Evolutionary conservation across 2,329 filamentous ascomycete species (phyloP).

Genomic region (Penicillium sp.): DNA sequence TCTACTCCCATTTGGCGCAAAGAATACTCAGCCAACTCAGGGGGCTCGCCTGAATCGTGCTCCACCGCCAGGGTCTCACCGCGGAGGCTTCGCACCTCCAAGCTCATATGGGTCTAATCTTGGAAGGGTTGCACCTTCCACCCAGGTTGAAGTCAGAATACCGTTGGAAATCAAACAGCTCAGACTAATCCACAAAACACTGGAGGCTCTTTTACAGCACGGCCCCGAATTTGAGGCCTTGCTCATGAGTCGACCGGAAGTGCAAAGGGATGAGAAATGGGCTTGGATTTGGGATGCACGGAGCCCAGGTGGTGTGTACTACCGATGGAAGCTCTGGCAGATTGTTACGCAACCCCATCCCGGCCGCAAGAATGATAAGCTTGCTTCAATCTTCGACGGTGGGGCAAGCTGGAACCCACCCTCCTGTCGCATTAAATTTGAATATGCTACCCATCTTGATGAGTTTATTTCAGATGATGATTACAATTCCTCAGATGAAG

Average conservation of each 20-base stretch:
- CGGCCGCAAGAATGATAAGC: slow-evolving; percentile 25
- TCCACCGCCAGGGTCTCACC: slow-evolving; percentile 50
- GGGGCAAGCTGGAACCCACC: slow-evolving; percentile 77
- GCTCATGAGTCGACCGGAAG: slow-evolving; percentile 80
- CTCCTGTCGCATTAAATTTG: slow-evolving; percentile 71
- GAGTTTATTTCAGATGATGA: slow-evolving; percentile 82
- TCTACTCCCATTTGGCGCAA: slow-evolving; percentile 77
- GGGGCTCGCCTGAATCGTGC: slow-evolving; percentile 51
- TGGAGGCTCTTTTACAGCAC: slow-evolving; percentile 76
- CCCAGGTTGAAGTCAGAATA: slow-evolving; percentile 70
- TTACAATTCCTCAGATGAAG: slow-evolving; percentile 84
- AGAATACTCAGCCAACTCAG: slow-evolving; percentile 56
- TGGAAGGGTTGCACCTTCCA: slow-evolving; percentile 53
- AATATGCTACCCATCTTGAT: slow-evolving; percentile 73
- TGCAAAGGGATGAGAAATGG: slow-evolving; percentile 86
- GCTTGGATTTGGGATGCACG: slow-evolving; percentile 90
- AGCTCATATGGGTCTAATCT: slow-evolving; percentile 61
- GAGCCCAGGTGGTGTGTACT: slow-evolving; percentile 80
- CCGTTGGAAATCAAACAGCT: slow-evolving; percentile 78
- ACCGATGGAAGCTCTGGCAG: slow-evolving; percentile 89
- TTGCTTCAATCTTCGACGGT: slow-evolving; percentile 66
- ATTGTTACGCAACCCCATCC: slow-evolving; percentile 70
- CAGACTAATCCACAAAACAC: slow-evolving; percentile 81
- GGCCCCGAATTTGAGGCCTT: slow-evolving; percentile 88
- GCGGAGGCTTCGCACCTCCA: slow-evolving; percentile 74